Conservation (phyloP, 2,329 filamentous ascomycete species). For the Aspergillus brunneoviolaceus region DNA sequence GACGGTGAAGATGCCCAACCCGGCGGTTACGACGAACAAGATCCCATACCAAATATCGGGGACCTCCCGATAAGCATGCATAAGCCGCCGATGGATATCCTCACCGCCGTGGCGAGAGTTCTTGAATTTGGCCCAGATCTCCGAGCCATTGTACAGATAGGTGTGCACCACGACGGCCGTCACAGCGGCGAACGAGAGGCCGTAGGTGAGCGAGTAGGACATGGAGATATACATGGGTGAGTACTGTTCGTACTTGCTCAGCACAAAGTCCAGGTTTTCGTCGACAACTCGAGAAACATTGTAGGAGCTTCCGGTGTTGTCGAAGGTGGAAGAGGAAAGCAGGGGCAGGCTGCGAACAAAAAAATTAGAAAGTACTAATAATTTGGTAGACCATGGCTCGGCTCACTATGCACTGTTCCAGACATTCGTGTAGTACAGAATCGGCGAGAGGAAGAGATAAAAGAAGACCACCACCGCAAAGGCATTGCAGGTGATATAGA, state of each 20-base stretch:
- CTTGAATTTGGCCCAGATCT: conserved; percentile 36
- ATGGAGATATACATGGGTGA: conserved; percentile 41
- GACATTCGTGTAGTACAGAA: conserved; percentile 57
- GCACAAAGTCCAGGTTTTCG: conserved; percentile 32
- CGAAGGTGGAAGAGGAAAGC: conserved; percentile 30
- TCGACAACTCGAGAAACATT: conserved; percentile 33
- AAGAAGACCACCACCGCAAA: conserved; percentile 56
- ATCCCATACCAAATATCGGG: conserved; percentile 61
- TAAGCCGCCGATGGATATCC: conserved; percentile 64
- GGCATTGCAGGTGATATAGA: conserved; percentile 56
- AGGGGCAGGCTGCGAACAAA: conserved; percentile 25
- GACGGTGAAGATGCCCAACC: conserved; percentile 33
- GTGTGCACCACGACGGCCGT: conserved; percentile 36
- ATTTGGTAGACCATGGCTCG: no score
- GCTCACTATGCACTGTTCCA: conserved; percentile 44
- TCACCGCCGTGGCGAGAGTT: conserved; percentile 44
- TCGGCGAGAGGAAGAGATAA: conserved; percentile 49
- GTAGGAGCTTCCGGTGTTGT: conserved; percentile 33
- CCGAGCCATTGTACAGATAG: conserved; percentile 35
- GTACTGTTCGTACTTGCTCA: conserved; percentile 40
- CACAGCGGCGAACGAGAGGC: conserved; percentile 38
- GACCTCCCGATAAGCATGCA: conserved; percentile 63
- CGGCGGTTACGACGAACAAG: conserved; percentile 35
- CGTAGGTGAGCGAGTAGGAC: conserved; percentile 39
- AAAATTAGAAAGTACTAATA: conserved; percentile 1